phyloP scores from a whole-genome alignment of 306 rosid genomes.

The Fragaria ananassa region DNA sequence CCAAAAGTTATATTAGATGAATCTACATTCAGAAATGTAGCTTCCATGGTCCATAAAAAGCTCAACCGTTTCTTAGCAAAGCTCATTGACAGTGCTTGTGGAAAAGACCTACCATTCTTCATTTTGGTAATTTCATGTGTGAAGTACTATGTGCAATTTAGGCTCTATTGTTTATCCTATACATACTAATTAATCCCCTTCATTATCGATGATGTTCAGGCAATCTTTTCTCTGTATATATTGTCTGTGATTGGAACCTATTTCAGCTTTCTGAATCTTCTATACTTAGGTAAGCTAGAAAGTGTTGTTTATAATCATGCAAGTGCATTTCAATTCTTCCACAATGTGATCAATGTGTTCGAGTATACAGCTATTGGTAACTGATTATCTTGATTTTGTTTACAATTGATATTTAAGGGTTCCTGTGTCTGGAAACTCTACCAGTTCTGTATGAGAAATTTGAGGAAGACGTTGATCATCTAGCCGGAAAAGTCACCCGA shows the following conservation, averaged over 20 bases:
- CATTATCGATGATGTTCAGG: slow-evolving; percentile 39
- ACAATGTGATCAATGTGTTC: not conserved
- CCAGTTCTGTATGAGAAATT: slow-evolving; percentile 63
- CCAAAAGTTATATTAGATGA: slow-evolving; percentile 52
- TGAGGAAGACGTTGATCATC: slow-evolving; percentile 51
- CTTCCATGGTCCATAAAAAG: slow-evolving; percentile 48
- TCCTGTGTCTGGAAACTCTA: slow-evolving; percentile 48
- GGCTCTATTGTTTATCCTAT: not conserved
- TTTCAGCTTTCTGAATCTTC: slow-evolving; percentile 60
- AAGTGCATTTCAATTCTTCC: not conserved
- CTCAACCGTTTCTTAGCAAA: slow-evolving; percentile 42
- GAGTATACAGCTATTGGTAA: not conserved
- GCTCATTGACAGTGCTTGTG: slow-evolving; percentile 49
- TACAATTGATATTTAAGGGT: slow-evolving; percentile 34
- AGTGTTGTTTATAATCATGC: not conserved
- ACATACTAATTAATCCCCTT: not conserved
- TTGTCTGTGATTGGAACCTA: slow-evolving; percentile 64
- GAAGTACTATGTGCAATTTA: not conserved
- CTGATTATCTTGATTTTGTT: slow-evolving; percentile 9
- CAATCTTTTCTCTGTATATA: slow-evolving; percentile 47
- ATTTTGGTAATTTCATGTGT: slow-evolving; percentile 50
- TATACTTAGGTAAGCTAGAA: slow-evolving; percentile 58
- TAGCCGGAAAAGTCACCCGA: slow-evolving; percentile 32
- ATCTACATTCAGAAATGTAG: slow-evolving; percentile 44
- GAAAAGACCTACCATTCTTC: slow-evolving; percentile 58